Evolutionary conservation across 1,284 basidiomycete species (phyloP).

Genomic region (Albatrellus sp.): DNA sequence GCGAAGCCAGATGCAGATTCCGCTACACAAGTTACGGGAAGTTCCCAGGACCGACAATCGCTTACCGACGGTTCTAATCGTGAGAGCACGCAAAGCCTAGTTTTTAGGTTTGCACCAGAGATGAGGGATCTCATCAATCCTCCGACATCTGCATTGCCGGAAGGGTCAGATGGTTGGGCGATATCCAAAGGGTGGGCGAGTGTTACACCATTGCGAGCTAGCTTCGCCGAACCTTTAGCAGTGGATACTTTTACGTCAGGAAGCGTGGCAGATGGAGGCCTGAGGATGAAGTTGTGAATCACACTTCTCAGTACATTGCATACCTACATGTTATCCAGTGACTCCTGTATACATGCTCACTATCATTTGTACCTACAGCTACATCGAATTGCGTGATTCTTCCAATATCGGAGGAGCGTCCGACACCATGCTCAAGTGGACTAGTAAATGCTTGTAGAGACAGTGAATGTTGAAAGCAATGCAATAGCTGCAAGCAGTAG

Average conservation of each 20-base stretch:
- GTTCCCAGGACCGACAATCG: not conserved
- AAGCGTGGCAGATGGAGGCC: constrained; percentile 28
- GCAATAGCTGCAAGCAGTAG: not conserved
- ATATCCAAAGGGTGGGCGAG: constrained; percentile 54
- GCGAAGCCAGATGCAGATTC: constrained; percentile 31
- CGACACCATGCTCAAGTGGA: not conserved
- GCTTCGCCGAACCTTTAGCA: constrained; percentile 50
- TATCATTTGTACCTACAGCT: not conserved
- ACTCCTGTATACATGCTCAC: not conserved
- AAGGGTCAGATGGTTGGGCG: constrained; percentile 77
- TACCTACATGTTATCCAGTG: too few species aligned
- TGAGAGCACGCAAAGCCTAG: constrained; percentile 28
- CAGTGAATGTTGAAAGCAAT: not conserved
- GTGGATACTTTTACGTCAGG: constrained; percentile 14
- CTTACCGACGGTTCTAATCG: constrained; percentile 8
- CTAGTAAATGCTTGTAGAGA: not conserved
- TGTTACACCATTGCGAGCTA: constrained; percentile 62
- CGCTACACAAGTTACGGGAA: not conserved
- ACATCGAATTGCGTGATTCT: not conserved
- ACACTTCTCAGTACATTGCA: not conserved
- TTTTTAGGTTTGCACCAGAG: constrained; percentile 77
- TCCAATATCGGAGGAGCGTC: not conserved
- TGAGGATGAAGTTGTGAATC: constrained; percentile 40
- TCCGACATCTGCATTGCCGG: constrained; percentile 40
- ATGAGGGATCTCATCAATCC: constrained; percentile 62